A percentile compares a stretch with the other conserved stretches of the same genome.
Conservation (phyloP, 108 stramenopile species). For the Cyclostephanos invisitatus region DNA sequence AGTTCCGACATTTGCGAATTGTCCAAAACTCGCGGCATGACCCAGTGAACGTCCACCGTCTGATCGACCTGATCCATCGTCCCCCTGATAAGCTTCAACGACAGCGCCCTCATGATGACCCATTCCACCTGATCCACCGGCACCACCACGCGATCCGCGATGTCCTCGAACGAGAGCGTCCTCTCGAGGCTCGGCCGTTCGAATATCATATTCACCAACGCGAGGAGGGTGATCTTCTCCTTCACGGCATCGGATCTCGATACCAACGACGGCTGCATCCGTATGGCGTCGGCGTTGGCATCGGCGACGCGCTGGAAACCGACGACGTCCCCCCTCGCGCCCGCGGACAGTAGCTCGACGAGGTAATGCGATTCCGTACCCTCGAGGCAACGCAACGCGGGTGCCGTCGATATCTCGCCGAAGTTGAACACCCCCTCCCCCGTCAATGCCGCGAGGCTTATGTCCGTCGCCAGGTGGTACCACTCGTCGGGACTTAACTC, state of each 20-base stretch:
- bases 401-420: constrained; percentile 92
- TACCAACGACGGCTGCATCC: constrained; percentile 85
- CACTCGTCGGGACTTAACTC: constrained; percentile 36
- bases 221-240: constrained; percentile 95
- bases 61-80: constrained; percentile 88
- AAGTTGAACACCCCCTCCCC: constrained; percentile 98
- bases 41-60: constrained; percentile 92
- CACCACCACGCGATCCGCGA: constrained; percentile 77
- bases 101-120: constrained; percentile 96
- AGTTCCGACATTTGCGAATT: constrained; percentile 77
- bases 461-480: constrained; percentile 82
- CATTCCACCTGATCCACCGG: constrained; percentile 94
- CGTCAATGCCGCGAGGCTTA: constrained; percentile 93
- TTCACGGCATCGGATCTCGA: constrained; percentile 78
- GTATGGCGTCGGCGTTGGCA: constrained; percentile 63
- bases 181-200: constrained; percentile 89
- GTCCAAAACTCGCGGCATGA: constrained; percentile 96
- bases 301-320: constrained; percentile 69
- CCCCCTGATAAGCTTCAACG: constrained; percentile 89
- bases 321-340: constrained; percentile 87
- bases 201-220: constrained; percentile 94
- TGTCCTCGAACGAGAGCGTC: constrained; percentile 84
- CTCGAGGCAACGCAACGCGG: constrained; percentile 71
- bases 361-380: constrained; percentile 70
- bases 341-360: constrained; percentile 80